Percentiles rank a stretch among this genome's conserved stretches.
phyloP scores from a whole-genome alignment of 352 stramenopile species.

The Ophiocytium majus region DNA sequence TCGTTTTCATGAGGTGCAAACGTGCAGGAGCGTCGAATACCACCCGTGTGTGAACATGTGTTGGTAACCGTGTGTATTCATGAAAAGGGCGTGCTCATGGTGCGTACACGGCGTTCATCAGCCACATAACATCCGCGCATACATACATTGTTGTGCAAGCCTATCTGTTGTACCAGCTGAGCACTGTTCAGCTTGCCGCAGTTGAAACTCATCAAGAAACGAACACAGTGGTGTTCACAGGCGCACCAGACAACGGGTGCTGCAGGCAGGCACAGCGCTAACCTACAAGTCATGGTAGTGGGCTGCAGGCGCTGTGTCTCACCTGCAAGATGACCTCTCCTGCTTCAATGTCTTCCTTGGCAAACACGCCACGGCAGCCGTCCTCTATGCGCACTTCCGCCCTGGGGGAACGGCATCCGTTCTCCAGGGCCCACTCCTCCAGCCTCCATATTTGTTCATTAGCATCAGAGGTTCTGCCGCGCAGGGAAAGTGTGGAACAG shows the following conservation, averaged over 20 bases:
- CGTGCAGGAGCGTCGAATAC: too few species aligned
- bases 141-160: neutral
- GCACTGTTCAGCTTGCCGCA: neutral
- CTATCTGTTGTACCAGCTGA: neutral
- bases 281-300: too few species aligned
- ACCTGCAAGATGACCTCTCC: neutral
- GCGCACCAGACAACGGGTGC: neutral
- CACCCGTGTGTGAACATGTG: too few species aligned
- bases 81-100: too few species aligned
- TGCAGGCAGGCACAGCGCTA: neutral
- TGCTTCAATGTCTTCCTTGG: neutral
- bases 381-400: neutral
- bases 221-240: neutral
- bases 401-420: neutral
- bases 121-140: too few species aligned
- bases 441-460: too few species aligned
- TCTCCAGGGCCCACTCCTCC: neutral
- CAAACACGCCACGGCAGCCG: neutral
- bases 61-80: too few species aligned
- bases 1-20: too few species aligned
- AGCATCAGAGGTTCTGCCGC: too few species aligned
- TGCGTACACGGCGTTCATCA: too few species aligned
- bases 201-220: neutral
- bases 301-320: neutral
- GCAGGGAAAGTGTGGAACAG: too few species aligned